Evolutionary conservation across 2,329 filamentous ascomycete species (phyloP).

Genomic region (Chalaropsis thielavioides): DNA sequence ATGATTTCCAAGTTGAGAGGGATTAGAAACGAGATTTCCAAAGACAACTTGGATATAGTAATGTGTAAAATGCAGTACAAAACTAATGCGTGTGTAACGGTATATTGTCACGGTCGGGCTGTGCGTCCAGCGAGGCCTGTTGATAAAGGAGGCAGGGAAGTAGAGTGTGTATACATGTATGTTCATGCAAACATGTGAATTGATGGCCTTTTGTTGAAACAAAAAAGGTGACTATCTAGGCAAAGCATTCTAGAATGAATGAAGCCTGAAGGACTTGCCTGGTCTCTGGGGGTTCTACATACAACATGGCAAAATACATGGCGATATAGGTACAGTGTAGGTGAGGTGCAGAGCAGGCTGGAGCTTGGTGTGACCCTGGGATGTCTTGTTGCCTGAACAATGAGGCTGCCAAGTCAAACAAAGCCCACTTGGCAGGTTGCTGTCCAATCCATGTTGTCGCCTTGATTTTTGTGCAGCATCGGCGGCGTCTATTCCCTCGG

Average conservation of each 20-base stretch:
- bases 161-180: too few relatives aligned
- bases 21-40: neutral
- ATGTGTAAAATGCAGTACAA: neutral
- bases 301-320: too few relatives aligned
- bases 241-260: too few relatives aligned
- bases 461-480: too few relatives aligned
- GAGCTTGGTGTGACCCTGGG: neutral
- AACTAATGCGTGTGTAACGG: neutral
- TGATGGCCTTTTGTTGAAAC: too few relatives aligned
- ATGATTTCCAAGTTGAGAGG: neutral
- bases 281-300: too few relatives aligned
- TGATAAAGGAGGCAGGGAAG: too few relatives aligned
- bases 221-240: too few relatives aligned
- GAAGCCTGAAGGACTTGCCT: too few relatives aligned
- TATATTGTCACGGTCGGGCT: neutral
- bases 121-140: neutral
- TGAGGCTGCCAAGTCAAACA: neutral
- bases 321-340: too few relatives aligned
- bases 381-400: neutral
- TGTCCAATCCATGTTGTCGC: neutral
- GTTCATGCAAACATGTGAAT: too few relatives aligned
- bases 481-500: neutral
- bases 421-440: neutral
- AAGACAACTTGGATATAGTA: conserved; percentile 2
- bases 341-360: neutral